phyloP scores from a whole-genome alignment of 2,329 filamentous ascomycete genomes.

The Zopfia rhizophila region DNA sequence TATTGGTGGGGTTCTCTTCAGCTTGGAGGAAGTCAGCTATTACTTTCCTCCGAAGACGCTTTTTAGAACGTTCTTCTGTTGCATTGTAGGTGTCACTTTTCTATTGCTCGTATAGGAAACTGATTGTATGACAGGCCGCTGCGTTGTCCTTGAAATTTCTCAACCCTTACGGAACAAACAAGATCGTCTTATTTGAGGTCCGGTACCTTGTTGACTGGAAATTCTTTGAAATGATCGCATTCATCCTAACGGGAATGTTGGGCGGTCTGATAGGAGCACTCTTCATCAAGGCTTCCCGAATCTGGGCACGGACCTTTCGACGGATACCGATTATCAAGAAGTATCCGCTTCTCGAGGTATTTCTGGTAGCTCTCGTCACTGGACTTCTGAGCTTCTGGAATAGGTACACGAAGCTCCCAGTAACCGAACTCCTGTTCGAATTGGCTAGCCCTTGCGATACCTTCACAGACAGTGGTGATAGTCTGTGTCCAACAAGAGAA shows the following conservation, averaged over 20 bases:
- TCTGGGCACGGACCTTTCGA: conserved; percentile 91
- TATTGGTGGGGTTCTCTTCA: conserved; percentile 89
- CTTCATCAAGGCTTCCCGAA: conserved; percentile 94
- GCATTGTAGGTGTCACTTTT: conserved; percentile 70
- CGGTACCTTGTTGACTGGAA: conserved; percentile 92
- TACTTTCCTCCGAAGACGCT: conserved; percentile 98
- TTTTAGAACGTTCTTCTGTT: conserved; percentile 98
- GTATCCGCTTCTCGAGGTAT: conserved; percentile 86
- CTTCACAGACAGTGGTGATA: conserved; percentile 72
- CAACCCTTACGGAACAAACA: conserved; percentile 94
- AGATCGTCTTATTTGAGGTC: conserved; percentile 97
- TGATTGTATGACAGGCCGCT: conserved; percentile 61
- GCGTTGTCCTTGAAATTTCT: conserved; percentile 93
- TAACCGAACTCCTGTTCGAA: conserved; percentile 90
- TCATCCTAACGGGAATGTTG: conserved; percentile 85
- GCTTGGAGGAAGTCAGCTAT: conserved; percentile 93
- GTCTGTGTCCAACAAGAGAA: conserved; percentile 79
- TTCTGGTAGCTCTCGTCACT: conserved; percentile 86
- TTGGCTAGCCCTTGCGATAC: conserved; percentile 87
- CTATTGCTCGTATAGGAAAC: conserved; percentile 1
- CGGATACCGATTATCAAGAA: conserved; percentile 82
- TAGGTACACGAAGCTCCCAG: conserved; percentile 84
- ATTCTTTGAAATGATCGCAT: conserved; percentile 87
- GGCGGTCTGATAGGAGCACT: conserved; percentile 87
- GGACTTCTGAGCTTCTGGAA: conserved; percentile 95